Evolutionary conservation across 2,329 filamentous ascomycete genomes (phyloP), one percentile per base, ranked within the genome.

Genomic region (Talaromyces sp.): DNA sequence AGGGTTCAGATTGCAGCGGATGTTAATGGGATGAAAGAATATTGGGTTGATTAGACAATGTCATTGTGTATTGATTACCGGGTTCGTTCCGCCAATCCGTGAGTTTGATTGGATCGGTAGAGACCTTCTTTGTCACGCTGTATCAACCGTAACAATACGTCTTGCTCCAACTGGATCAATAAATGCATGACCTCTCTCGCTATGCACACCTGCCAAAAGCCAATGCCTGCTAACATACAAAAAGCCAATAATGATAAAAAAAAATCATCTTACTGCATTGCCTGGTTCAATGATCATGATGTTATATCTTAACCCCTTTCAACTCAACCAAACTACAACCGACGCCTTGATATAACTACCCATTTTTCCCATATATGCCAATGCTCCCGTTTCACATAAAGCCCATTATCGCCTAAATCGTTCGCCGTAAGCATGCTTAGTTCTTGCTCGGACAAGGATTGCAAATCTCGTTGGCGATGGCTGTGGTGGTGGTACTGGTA

Each of bases 361-460:
- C 75, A 77, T 39, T 71, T 70, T 66, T 77, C 73, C 76, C 76
- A 78, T 42, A 76, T 63, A 39, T 68, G 64, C 18, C 69, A 66
- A 64, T 77, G 75, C 6, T 72, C 69, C 18, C 68, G 69, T 31
- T 68, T 66, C 28, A 78, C 76, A 57, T 65, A 67, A 8, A 70
- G 25, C 1, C 74, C 77, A 57, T 76, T 72, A 64, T 76, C 77
- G 3, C 73, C 75, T n/a, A 76, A 65, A 12, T 74, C 75, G 54
- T 74, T 71, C 9, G 60, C 70, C 1, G 71, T 68, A 18, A 75
- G 65, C 12, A 65, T 57, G 4, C 68, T 62, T 11, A 77, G 60
- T 14, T 68, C 68, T 40, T 74, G 72, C 35, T 69, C 33, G 2
- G 58, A 58, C 59, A 42, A 25, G 3, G 40, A 33, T 16, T 63